These are phyloP conservation scores for Vaccinium vitisidaea DNA, from an alignment of 148 eudicot species.

Conservation along the genomic window DNA sequence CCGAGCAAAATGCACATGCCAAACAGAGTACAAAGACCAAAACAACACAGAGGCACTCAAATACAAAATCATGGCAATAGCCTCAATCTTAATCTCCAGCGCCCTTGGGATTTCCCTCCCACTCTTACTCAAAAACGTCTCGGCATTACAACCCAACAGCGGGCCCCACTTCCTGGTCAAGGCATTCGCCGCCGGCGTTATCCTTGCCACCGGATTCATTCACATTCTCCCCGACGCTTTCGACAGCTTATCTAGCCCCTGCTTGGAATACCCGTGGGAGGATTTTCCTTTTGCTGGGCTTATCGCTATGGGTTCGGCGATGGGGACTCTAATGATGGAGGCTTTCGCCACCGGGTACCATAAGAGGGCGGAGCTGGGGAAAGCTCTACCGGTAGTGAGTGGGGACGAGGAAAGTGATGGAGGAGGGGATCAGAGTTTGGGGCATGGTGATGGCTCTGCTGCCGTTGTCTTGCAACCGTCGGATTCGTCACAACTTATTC, in stretches of 20 bases:
- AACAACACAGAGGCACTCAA: slow-evolving; percentile 18
- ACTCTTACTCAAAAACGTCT: neutral
- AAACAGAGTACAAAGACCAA: slow-evolving; percentile 13
- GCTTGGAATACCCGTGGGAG: slow-evolving; percentile 16
- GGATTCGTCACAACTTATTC: slow-evolving; percentile 14
- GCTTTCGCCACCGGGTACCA: slow-evolving; percentile 28
- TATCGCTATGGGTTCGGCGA: slow-evolving; percentile 23
- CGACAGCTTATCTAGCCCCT: slow-evolving; percentile 11
- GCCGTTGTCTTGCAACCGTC: slow-evolving; percentile 15
- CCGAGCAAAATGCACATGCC: slow-evolving; percentile 19
- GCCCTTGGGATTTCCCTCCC: slow-evolving; percentile 17
- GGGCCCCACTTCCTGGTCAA: slow-evolving; percentile 17
- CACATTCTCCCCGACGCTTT: neutral
- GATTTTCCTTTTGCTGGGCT: slow-evolving; percentile 23
- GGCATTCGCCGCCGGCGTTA: slow-evolving; percentile 3
- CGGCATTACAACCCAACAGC: slow-evolving; percentile 5
- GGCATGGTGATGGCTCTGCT: slow-evolving; percentile 15
- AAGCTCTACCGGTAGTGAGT: slow-evolving; percentile 17
- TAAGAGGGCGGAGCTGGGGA: slow-evolving; percentile 22
- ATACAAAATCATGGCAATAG: slow-evolving; percentile 20
- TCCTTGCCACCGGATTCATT: neutral
- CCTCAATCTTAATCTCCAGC: slow-evolving; percentile 21
- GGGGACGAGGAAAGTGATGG: slow-evolving; percentile 13
- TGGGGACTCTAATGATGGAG: slow-evolving; percentile 21
- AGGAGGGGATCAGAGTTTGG: neutral